These are phyloP conservation scores for Globisporangium viniferum DNA, from an alignment of 352 stramenopile species.

Conservation along the genomic window DNA sequence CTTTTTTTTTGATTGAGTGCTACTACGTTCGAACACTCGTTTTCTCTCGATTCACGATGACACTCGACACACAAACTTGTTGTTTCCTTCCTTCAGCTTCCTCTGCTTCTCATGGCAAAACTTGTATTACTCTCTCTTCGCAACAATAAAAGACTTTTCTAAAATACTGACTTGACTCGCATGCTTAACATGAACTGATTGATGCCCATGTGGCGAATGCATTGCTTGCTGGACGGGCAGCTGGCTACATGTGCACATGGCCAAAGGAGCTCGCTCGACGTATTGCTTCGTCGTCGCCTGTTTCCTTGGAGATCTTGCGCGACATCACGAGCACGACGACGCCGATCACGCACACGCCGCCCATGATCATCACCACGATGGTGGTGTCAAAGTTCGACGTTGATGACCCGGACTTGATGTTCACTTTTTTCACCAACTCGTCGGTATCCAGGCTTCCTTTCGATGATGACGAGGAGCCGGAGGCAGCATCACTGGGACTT, in stretches of 20 bases:
- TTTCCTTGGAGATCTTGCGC: constrained; percentile 51
- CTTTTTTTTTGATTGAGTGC: background rate
- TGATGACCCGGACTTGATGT: constrained; percentile 20
- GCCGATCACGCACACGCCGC: constrained; percentile 50
- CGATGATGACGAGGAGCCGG: constrained; percentile 5
- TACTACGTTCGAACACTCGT: background rate
- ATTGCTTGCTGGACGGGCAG: background rate
- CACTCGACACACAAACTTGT: background rate
- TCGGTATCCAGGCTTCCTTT: constrained; percentile 3
- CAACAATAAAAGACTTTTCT: constrained; percentile 1
- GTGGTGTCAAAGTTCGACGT: constrained; percentile 28
- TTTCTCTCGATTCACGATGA: background rate
- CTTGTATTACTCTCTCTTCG: background rate
- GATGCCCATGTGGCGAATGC: background rate
- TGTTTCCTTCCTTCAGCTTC: background rate
- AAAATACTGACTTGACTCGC: constrained; percentile 3
- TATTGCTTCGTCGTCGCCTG: constrained; percentile 32
- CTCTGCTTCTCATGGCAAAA: background rate
- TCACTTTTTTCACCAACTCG: constrained; percentile 12
- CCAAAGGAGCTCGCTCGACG: constrained; percentile 14
- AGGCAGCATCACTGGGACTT: background rate
- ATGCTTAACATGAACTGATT: constrained; percentile 3
- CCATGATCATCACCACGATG: constrained; percentile 58
- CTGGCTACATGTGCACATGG: constrained; percentile 7
- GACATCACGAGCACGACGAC: constrained; percentile 49